These are phyloP conservation scores for Tritrichomonas musculus DNA, from an alignment of 208 protist species.

Conservation along the genomic window DNA sequence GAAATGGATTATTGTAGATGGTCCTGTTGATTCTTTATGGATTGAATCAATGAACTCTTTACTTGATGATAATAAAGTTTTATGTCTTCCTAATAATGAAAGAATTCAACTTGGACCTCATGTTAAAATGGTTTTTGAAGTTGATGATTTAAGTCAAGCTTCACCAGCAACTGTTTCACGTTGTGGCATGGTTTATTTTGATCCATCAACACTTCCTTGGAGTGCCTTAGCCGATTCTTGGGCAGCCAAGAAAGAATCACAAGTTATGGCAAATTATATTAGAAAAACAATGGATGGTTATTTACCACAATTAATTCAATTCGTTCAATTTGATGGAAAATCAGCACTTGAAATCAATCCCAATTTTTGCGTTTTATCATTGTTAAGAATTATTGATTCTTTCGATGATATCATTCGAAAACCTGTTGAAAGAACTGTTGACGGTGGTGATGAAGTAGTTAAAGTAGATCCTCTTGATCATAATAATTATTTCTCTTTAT, in stretches of 20 bases:
- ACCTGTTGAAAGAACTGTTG: not conserved
- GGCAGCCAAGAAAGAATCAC: not conserved
- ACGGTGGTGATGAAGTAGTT: not conserved
- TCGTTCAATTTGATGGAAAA: not conserved
- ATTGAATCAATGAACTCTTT: conserved; percentile 98
- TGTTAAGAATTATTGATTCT: not conserved
- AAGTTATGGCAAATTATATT: not conserved
- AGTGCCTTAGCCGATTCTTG: conserved; percentile 49
- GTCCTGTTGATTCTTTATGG: conserved; percentile 95
- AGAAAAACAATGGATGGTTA: not conserved
- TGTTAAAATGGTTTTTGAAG: conserved; percentile 61
- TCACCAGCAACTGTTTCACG: conserved; percentile 95
- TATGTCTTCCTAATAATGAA: conserved; percentile 84
- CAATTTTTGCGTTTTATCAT: not conserved
- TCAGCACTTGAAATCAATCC: not conserved
- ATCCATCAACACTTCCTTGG: conserved; percentile 60
- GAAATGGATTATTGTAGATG: conserved; percentile 72
- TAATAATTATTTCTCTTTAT: not conserved
- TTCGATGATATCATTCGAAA: not conserved
- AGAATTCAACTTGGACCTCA: conserved; percentile 67
- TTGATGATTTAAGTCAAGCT: conserved; percentile 85
- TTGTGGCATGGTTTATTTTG: conserved; percentile 93
- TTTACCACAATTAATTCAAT: not conserved
- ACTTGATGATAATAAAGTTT: conserved; percentile 95
- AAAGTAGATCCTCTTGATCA: not conserved